A percentile compares a stretch with the other conserved stretches of the same genome.
Conservation (phyloP, 352 stramenopile species). For the Phytophthora pinifolia region DNA sequence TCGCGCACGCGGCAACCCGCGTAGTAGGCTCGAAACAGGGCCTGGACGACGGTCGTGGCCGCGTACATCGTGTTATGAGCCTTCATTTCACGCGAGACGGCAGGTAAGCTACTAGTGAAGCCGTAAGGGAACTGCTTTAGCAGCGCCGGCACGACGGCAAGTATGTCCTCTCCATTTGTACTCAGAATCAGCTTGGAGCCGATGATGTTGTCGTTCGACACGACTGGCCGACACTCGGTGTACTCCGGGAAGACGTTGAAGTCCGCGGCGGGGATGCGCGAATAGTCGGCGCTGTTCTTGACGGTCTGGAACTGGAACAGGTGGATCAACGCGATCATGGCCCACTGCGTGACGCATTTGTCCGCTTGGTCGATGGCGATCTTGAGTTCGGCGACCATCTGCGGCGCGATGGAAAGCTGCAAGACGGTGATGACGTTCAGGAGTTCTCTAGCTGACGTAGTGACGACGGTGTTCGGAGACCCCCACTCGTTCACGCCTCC, state of each 20-base stretch:
- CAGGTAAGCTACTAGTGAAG: slow-evolving; percentile 17
- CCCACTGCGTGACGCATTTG: slow-evolving; percentile 18
- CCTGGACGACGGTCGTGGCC: slow-evolving; percentile 11
- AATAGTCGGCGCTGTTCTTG: slow-evolving; percentile 21
- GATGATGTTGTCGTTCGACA: slow-evolving; percentile 18
- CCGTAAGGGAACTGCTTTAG: slow-evolving; percentile 23
- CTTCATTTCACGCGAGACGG: slow-evolving; percentile 10
- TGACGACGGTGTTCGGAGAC: slow-evolving; percentile 10
- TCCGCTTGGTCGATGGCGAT: slow-evolving; percentile 2
- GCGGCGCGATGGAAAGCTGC: slow-evolving; percentile 11
- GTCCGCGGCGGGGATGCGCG: slow-evolving; percentile 20
- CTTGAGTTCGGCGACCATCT: slow-evolving; percentile 11
- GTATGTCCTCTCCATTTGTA: slow-evolving; percentile 10
- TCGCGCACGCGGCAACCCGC: slow-evolving; percentile 18
- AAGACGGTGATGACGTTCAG: slow-evolving; percentile 9
- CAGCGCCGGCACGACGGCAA: slow-evolving; percentile 17
- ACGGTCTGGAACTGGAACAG: slow-evolving; percentile 25
- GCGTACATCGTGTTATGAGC: slow-evolving; percentile 16
- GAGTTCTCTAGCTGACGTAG: slow-evolving; percentile 7
- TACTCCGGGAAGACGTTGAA: slow-evolving; percentile 29
- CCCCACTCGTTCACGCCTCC: slow-evolving; percentile 26
- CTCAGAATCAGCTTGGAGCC: slow-evolving; percentile 10
- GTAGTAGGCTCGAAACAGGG: slow-evolving; percentile 22
- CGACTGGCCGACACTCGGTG: slow-evolving; percentile 22
- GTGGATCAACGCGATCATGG: slow-evolving; percentile 12